phyloP scores from a whole-genome alignment of 331 rosid species.

The Quercus phellos region DNA sequence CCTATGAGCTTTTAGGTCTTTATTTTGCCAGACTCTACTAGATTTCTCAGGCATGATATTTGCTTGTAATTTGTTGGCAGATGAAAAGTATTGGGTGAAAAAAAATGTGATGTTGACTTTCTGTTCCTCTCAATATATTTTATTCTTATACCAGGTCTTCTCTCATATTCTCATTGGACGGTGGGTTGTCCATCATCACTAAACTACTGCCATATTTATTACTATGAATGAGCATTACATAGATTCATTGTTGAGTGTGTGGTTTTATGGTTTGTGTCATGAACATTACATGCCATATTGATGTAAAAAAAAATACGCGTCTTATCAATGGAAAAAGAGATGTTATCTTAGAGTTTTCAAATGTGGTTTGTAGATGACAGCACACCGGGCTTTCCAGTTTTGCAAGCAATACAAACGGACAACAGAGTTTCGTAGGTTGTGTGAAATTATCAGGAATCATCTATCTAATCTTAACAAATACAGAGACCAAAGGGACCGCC shows the following conservation, averaged over 20 bases:
- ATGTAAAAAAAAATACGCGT: neutral
- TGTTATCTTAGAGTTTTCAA: neutral
- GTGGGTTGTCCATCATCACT: neutral
- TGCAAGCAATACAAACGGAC: slow-evolving; percentile 91
- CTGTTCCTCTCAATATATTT: neutral
- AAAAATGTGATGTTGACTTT: neutral
- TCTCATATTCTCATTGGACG: neutral
- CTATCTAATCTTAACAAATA: slow-evolving; percentile 80
- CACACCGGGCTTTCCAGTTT: slow-evolving; percentile 98
- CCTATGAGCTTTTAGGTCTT: neutral
- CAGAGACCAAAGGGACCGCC: slow-evolving; percentile 92
- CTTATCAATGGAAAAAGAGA: neutral
- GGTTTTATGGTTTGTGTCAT: neutral
- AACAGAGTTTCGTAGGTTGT: slow-evolving; percentile 84
- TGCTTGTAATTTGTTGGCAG: neutral
- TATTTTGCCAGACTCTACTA: neutral
- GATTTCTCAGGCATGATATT: neutral
- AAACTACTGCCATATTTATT: neutral
- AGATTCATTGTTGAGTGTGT: neutral
- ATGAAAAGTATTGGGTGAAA: neutral
- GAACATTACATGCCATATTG: neutral
- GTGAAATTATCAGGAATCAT: slow-evolving; percentile 91
- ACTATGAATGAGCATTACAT: neutral
- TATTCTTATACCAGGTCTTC: neutral
- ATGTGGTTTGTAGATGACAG: slow-evolving; percentile 77